phyloP scores from a whole-genome alignment of 2,329 filamentous ascomycete species.

The Geosmithia morbida region DNA sequence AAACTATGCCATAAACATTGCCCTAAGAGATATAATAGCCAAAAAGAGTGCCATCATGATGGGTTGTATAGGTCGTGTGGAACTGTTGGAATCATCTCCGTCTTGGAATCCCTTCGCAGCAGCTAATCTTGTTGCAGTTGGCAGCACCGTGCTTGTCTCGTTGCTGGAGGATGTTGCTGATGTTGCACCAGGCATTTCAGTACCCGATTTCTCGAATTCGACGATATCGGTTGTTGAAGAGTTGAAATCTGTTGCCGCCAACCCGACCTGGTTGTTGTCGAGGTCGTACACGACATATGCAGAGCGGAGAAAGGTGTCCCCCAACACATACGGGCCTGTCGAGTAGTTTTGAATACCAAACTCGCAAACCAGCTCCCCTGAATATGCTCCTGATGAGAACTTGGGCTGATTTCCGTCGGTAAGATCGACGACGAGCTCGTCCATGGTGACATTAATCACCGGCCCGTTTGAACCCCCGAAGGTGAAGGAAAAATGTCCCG shows the following conservation, averaged over 20 bases:
- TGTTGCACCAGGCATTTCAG: constrained; percentile 35
- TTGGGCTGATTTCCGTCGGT: constrained; percentile 15
- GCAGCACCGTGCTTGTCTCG: constrained; percentile 6
- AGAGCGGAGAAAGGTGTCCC: constrained; percentile 44
- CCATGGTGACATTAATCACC: constrained; percentile 35
- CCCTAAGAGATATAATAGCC: not conserved
- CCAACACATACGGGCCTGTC: constrained; percentile 29
- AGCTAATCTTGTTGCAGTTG: constrained; percentile 8
- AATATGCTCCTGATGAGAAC: constrained; percentile 25
- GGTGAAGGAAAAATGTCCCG: constrained; percentile 37
- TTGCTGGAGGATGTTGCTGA: constrained; percentile 23
- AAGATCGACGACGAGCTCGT: constrained; percentile 38
- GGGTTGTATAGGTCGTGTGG: constrained; percentile 1
- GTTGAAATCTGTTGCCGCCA: constrained; percentile 42
- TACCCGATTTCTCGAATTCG: constrained; percentile 32
- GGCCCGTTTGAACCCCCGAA: constrained; percentile 34
- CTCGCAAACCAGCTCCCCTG: constrained; percentile 31
- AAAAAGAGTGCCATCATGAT: not conserved
- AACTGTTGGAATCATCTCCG: constrained; percentile 1
- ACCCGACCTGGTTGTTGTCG: constrained; percentile 38
- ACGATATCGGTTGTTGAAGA: constrained; percentile 33
- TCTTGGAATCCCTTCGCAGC: constrained; percentile 17
- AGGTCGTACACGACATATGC: constrained; percentile 48
- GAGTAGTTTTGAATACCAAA: constrained; percentile 42
- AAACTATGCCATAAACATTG: not conserved